Percentiles rank a stretch among this genome's conserved stretches.
Evolutionary conservation across 2,329 filamentous ascomycete species (phyloP).

Genomic region (Macrophomina pseudophaseolina): DNA sequence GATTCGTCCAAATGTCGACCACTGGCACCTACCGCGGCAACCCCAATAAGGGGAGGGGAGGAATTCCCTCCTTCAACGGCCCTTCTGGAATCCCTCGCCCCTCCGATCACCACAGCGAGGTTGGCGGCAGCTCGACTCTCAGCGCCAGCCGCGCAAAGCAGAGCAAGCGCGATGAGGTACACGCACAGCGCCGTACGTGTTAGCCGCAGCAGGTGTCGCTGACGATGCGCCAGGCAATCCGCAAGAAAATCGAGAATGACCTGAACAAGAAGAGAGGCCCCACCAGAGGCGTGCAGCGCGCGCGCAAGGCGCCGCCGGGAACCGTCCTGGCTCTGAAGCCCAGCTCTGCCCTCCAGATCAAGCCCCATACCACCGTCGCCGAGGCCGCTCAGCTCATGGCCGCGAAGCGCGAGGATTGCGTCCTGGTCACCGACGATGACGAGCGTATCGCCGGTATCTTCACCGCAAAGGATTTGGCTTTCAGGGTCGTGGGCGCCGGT

Average conservation of each 20-base stretch:
- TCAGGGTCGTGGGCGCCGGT: slow-evolving; percentile 90
- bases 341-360: slow-evolving; percentile 95
- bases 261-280: slow-evolving; percentile 96
- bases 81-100: slow-evolving; percentile 76
- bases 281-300: slow-evolving; percentile 77
- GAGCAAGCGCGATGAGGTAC: slow-evolving; percentile 96
- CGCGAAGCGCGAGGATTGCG: slow-evolving; percentile 96
- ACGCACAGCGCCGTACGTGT: slow-evolving; percentile 38
- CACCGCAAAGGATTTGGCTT: slow-evolving; percentile 97
- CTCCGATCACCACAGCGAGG: slow-evolving; percentile 44
- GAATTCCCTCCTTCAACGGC: slow-evolving; percentile 66
- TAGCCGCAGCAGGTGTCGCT: slow-evolving; percentile 30
- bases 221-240: slow-evolving; percentile 73
- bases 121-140: slow-evolving; percentile 68
- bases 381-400: slow-evolving; percentile 99
- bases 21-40: slow-evolving; percentile 68
- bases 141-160: slow-evolving; percentile 96
- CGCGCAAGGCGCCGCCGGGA: slow-evolving; percentile 91
- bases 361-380: slow-evolving; percentile 88
- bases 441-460: slow-evolving; percentile 98
- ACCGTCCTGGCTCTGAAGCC: slow-evolving; percentile 95
- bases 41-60: slow-evolving; percentile 68
- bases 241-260: slow-evolving; percentile 94
- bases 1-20: slow-evolving; percentile 56
- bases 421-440: slow-evolving; percentile 96